These are phyloP conservation scores for Pythium grandisporangium DNA, from an alignment of 352 stramenopile genomes.

Conservation along the genomic window DNA sequence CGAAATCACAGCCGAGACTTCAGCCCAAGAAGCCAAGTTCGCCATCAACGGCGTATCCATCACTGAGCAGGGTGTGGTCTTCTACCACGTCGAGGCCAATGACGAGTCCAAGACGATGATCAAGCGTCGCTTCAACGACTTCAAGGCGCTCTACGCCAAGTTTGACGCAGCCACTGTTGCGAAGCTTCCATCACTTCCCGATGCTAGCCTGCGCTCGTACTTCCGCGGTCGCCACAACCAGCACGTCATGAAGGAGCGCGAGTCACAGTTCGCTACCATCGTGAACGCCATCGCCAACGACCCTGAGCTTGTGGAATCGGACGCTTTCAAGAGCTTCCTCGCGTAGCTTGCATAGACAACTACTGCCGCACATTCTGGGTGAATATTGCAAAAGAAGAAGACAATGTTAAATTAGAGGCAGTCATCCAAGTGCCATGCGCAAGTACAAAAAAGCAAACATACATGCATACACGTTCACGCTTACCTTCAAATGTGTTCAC, in stretches of 20 bases:
- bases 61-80: constrained; percentile 52
- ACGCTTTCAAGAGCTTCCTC: constrained; percentile 55
- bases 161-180: constrained; percentile 21
- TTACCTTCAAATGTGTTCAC: no score
- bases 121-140: constrained; percentile 79
- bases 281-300: constrained; percentile 63
- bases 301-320: constrained; percentile 23
- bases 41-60: constrained; percentile 47
- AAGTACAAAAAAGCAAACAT: no score
- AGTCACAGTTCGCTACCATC: constrained; percentile 46
- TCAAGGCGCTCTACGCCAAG: constrained; percentile 54
- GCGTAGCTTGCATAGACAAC: no score
- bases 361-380: no score
- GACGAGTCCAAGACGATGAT: constrained; percentile 19
- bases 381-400: no score
- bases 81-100: constrained; percentile 45
- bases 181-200: constrained; percentile 39
- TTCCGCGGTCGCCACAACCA: constrained; percentile 58
- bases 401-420: no score
- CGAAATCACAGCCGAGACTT: not conserved
- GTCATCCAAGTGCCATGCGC: no score
- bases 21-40: constrained; percentile 5
- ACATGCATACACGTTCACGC: no score
- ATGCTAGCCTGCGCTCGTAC: constrained; percentile 28
- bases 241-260: constrained; percentile 45